Percentiles rank a stretch among this genome's conserved stretches.
Conservation (phyloP, 2,329 filamentous ascomycete species). For the Fusarium nodosum region DNA sequence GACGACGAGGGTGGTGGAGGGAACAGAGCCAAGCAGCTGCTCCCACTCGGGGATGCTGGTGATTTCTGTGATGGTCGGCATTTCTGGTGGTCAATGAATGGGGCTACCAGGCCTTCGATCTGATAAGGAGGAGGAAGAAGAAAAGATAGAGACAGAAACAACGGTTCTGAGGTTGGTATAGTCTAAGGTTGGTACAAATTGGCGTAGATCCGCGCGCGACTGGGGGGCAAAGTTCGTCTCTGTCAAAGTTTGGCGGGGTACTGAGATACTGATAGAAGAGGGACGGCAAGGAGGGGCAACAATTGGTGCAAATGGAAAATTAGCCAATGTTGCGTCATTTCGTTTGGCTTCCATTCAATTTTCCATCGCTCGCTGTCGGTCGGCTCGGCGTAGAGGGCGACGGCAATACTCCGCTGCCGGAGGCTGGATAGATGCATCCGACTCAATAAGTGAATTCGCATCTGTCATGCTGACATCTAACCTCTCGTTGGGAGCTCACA, state of each 20-base stretch:
- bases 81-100: constrained; percentile 54
- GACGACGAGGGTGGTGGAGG: constrained; percentile 79
- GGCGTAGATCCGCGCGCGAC: constrained; percentile 24
- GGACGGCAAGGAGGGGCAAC: constrained; percentile 42
- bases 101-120: constrained; percentile 31
- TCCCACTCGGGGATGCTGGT: constrained; percentile 80
- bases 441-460: constrained; percentile 16
- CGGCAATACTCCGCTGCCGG: constrained; percentile 30
- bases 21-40: constrained; percentile 73
- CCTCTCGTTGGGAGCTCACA: constrained; percentile 9
- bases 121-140: constrained; percentile 36
- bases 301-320: constrained; percentile 22
- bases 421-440: constrained; percentile 24
- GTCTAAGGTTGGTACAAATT: constrained; percentile 13
- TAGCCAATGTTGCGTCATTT: constrained; percentile 50
- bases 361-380: constrained; percentile 10
- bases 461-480: constrained; percentile 22
- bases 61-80: constrained; percentile 85
- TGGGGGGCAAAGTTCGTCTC: constrained; percentile 30
- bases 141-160: constrained; percentile 8
- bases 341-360: constrained; percentile 28
- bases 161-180: constrained; percentile 24
- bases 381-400: constrained; percentile 17
- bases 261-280: constrained; percentile 4
- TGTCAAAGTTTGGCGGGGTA: constrained; percentile 49